These are phyloP conservation scores for Neurospora sp. DNA, from an alignment of 495 filamentous ascomycete genomes.

Conservation along the genomic window DNA sequence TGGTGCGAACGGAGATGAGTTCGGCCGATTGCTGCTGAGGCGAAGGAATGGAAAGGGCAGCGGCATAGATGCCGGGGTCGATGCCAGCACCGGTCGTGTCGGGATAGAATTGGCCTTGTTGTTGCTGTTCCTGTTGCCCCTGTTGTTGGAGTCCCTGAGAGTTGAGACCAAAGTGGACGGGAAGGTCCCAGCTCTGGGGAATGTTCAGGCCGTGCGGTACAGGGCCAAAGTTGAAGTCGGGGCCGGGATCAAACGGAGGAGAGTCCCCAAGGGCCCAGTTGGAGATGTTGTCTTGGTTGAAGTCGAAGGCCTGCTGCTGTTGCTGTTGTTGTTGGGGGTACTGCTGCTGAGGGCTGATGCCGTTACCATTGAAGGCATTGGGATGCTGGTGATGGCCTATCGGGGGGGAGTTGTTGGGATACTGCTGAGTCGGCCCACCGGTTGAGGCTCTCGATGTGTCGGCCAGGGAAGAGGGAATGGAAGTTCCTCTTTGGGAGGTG, in stretches of 20 bases:
- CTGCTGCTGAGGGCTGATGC: conserved; percentile 19
- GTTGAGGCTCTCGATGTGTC: conserved; percentile 8
- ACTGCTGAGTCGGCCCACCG: conserved; percentile 9
- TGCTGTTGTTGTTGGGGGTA: conserved; percentile 14
- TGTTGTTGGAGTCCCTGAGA: conserved; percentile 16
- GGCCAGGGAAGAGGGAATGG: conserved; percentile 4
- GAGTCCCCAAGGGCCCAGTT: conserved; percentile 36
- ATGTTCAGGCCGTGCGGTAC: neutral
- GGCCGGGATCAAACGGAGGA: conserved; percentile 31
- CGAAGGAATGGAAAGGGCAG: conserved; percentile 3
- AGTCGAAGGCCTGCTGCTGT: conserved; percentile 23
- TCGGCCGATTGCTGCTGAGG: conserved; percentile 4
- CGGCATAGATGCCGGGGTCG: conserved; percentile 5
- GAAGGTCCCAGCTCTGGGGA: conserved; percentile 20
- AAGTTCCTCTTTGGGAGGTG: conserved; percentile 2
- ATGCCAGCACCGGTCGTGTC: conserved; percentile 8
- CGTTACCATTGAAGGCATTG: conserved; percentile 16
- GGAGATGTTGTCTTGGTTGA: conserved; percentile 14
- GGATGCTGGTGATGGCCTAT: conserved; percentile 19
- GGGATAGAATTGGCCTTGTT: conserved; percentile 14
- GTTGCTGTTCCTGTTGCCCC: conserved; percentile 21
- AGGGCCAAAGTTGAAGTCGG: conserved; percentile 10
- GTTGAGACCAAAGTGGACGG: conserved; percentile 16
- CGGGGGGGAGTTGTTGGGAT: conserved; percentile 5
- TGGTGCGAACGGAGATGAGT: conserved; percentile 5